These are phyloP conservation scores for Cryptococcus depauperatus DNA, from an alignment of 1,284 basidiomycete species.

Conservation along the genomic window DNA sequence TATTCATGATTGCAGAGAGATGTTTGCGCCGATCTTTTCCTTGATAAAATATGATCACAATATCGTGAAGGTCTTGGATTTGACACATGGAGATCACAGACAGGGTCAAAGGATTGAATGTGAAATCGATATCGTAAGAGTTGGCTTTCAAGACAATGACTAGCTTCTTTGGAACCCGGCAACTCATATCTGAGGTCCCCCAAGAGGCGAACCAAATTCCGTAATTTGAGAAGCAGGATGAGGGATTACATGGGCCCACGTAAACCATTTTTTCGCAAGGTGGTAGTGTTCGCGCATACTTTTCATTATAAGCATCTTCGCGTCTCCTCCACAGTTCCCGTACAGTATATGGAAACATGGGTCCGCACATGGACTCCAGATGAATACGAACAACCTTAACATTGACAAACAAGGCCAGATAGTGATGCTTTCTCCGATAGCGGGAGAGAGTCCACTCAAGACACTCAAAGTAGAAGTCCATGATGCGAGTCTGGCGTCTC, in stretches of 20 bases:
- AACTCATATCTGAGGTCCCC: background rate
- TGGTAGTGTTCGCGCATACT: background rate
- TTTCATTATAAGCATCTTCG: background rate
- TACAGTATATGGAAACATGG: background rate
- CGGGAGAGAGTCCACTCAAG: constrained; percentile 2
- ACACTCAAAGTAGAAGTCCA: constrained; percentile 1
- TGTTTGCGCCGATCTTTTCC: background rate
- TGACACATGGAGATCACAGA: background rate
- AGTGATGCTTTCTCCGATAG: constrained; percentile 2
- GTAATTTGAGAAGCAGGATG: background rate
- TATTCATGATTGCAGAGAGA: background rate
- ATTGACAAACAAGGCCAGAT: background rate
- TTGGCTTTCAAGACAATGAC: background rate
- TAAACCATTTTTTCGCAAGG: constrained; percentile 1
- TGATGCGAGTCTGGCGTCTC: background rate
- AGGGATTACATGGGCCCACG: background rate
- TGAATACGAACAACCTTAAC: background rate
- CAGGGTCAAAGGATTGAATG: background rate
- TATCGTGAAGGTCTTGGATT: background rate
- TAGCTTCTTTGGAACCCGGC: background rate
- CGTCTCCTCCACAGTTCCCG: background rate
- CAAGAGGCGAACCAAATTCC: background rate
- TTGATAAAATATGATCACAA: background rate
- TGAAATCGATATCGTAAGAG: background rate
- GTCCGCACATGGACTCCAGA: background rate